These are phyloP conservation scores for Prunus yedoensis DNA, from an alignment of 331 rosid species.

Conservation along the genomic window DNA sequence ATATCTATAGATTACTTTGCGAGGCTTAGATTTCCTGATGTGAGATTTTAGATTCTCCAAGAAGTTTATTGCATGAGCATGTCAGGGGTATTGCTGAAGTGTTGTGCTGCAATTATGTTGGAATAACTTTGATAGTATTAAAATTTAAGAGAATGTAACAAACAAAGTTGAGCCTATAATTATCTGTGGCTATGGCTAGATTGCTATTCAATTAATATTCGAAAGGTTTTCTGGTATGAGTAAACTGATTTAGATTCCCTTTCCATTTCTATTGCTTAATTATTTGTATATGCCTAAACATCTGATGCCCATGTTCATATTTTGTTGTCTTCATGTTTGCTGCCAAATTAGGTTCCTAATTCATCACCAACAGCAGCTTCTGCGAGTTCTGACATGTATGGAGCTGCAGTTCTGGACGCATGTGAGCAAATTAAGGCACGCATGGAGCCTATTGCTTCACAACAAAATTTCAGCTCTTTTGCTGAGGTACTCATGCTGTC, in stretches of 20 bases:
- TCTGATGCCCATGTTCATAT: slow-evolving; percentile 19
- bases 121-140: not conserved
- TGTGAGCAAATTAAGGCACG: slow-evolving; percentile 85
- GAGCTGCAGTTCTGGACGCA: slow-evolving; percentile 95
- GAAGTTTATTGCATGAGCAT: not conserved
- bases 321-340: slow-evolving; percentile 24
- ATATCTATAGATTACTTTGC: no score
- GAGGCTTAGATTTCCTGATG: no score
- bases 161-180: not conserved
- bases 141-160: not conserved
- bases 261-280: not conserved
- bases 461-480: slow-evolving; percentile 62
- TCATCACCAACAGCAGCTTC: slow-evolving; percentile 96
- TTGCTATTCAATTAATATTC: not conserved
- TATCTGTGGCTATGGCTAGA: not conserved
- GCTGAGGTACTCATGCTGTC: slow-evolving; percentile 55
- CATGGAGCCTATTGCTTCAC: slow-evolving; percentile 79
- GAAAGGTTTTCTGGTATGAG: not conserved
- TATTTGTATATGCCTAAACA: slow-evolving; percentile 2
- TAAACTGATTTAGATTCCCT: not conserved
- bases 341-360: slow-evolving; percentile 73
- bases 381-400: slow-evolving; percentile 95
- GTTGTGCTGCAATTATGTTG: not conserved
- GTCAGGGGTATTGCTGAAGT: not conserved
- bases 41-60: no score